Evolutionary conservation across 2,329 filamentous ascomycete species (phyloP), one percentile per base, ranked within the genome.

Genomic region (Colletotrichum caudatum): DNA sequence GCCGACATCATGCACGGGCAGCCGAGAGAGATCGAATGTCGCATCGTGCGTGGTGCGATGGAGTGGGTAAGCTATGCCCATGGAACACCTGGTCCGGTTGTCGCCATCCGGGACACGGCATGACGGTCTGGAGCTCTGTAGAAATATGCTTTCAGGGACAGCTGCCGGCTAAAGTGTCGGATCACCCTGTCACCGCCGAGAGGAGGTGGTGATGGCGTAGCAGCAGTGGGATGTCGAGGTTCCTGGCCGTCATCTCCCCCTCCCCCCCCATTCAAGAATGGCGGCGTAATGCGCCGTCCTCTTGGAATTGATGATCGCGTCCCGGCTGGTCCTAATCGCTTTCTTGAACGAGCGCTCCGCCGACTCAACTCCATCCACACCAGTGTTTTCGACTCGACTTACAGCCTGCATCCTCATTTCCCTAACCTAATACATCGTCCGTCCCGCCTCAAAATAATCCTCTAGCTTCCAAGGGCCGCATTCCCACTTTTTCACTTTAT

Each of bases 401-500:
- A 8, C 48, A 12, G 64, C 53, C 35, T 33, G 23, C 26, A 71
- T 48, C 39, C 60, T 72, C 69, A 72, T 72, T 69, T 72, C 65
- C 50, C 65, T 64, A 54, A 50, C 18, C n/a, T 41, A 53, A 71
- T 54, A 39, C 58, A 54, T 54, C 65, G 23, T 59, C 39, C 65
- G 23, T 59, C 39, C 65, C 59, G 54, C 65, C 26, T 64, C 48
- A 46, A 69, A 48, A 56, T 56, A 48, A 53, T 59, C 53, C 29
- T 71, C 46, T 63, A 54, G 20, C 51, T 53, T 44, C 46, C 41
- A 69, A 69, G 65, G 65, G 44, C 60, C 46, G 69, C 11, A 59
- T 72, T 69, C n/a, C 69, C 69, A 72, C 69, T 69, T 72, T 71
- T 62, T 26, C 51, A 39, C 23, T 61, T 51, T 18, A 39, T 51